A percentile compares a stretch with the other conserved stretches of the same genome.
Conservation (phyloP, 306 rosid species). For the Rubus parviflorus region DNA sequence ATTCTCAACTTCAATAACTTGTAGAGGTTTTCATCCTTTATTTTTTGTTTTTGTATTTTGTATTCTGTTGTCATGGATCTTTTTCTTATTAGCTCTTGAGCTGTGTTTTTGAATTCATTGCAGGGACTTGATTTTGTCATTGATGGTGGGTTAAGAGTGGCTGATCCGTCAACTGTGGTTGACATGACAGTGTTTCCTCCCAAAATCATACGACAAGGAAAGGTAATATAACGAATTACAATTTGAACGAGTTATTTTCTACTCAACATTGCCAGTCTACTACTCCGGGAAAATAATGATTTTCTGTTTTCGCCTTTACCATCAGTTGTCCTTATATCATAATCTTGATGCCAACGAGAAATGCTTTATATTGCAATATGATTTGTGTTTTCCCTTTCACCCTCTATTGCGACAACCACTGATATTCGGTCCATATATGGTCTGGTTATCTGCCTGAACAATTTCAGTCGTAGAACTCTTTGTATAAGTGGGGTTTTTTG, state of each 20-base stretch:
- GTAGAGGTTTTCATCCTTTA: neutral
- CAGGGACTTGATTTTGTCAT: constrained; percentile 97
- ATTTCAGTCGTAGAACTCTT: neutral
- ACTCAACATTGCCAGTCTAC: neutral
- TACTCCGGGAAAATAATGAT: neutral
- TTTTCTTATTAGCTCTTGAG: constrained; percentile 3
- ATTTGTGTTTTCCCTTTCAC: neutral
- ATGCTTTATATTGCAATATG: neutral
- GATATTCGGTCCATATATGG: neutral
- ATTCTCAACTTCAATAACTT: neutral
- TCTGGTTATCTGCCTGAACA: neutral
- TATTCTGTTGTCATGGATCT: neutral
- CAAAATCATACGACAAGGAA: constrained; percentile 75
- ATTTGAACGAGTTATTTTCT: neutral
- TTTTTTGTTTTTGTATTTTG: neutral
- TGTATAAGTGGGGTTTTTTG: neutral
- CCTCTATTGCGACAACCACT: neutral
- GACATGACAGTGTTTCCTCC: constrained; percentile 86
- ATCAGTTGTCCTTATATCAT: neutral
- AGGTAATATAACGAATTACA: constrained; percentile 47
- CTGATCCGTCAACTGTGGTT: constrained; percentile 92
- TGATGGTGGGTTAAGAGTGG: constrained; percentile 85
- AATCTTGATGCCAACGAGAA: neutral
- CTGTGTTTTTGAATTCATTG: constrained; percentile 22
- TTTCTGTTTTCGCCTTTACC: neutral